phyloP scores from a whole-genome alignment of 2,329 filamentous ascomycete genomes.

The Cladosporium velox region DNA sequence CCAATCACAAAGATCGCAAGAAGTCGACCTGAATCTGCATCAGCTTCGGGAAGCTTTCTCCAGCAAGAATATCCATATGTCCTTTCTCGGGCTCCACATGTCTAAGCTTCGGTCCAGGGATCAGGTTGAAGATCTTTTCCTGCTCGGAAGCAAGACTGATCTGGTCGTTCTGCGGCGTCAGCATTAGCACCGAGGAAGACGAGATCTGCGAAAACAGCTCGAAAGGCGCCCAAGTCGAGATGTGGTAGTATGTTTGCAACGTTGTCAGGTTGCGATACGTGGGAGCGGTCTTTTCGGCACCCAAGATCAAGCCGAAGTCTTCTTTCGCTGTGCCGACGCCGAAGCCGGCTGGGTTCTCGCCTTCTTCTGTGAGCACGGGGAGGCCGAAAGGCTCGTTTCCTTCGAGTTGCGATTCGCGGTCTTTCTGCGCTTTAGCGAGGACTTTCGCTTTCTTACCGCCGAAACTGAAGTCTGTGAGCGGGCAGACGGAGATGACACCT shows the following conservation, averaged over 20 bases:
- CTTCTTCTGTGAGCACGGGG: constrained; percentile 40
- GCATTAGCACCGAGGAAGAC: constrained; percentile 8
- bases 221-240: constrained; percentile 26
- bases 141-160: constrained; percentile 20
- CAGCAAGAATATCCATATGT: constrained; percentile 21
- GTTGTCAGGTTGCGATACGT: constrained; percentile 32
- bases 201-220: constrained; percentile 14
- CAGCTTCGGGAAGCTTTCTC: constrained; percentile 12
- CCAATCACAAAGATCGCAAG: neutral
- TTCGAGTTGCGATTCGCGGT: constrained; percentile 43
- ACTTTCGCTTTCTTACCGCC: constrained; percentile 27
- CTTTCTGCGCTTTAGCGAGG: constrained; percentile 38
- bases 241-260: constrained; percentile 38
- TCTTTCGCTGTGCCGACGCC: constrained; percentile 27
- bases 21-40: constrained; percentile 7
- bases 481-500: constrained; percentile 33
- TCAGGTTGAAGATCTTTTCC: neutral
- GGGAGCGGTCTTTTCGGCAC: constrained; percentile 17
- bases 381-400: constrained; percentile 45
- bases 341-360: constrained; percentile 43
- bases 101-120: constrained; percentile 15
- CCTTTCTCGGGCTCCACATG: constrained; percentile 15
- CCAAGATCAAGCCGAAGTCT: constrained; percentile 24
- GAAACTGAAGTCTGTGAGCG: constrained; percentile 25
- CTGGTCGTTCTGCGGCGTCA: constrained; percentile 21